These are phyloP conservation scores for Fusarium nurragi DNA, from an alignment of 2,329 filamentous ascomycete genomes.

Conservation along the genomic window DNA sequence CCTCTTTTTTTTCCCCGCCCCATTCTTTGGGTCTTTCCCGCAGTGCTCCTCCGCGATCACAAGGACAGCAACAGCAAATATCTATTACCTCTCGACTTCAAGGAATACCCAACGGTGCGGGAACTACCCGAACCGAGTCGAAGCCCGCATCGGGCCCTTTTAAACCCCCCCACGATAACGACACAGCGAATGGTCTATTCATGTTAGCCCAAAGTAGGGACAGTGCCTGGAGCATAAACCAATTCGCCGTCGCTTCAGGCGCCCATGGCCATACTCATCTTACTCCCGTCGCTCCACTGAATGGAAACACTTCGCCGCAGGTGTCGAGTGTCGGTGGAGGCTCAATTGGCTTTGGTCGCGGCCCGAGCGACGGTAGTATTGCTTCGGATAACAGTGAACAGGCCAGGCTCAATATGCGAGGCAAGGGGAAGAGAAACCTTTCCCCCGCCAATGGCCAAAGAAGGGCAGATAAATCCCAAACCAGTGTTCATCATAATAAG, in stretches of 20 bases:
- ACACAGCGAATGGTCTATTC: too few relatives aligned
- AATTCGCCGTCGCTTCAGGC: not conserved
- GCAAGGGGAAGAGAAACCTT: too few relatives aligned
- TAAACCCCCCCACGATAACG: conserved; percentile 86
- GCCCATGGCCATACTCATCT: not conserved
- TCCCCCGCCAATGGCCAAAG: not conserved
- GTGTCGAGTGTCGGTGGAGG: not conserved
- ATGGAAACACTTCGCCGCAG: not conserved
- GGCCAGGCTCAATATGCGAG: not conserved
- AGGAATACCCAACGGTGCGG: conserved; percentile 55
- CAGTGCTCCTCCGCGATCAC: too few relatives aligned
- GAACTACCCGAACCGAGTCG: conserved; percentile 56
- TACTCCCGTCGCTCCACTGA: not conserved
- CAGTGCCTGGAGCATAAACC: not conserved
- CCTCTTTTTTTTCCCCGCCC: too few relatives aligned
- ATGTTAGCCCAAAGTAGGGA: not conserved
- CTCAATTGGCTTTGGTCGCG: not conserved
- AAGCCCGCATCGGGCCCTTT: conserved; percentile 72
- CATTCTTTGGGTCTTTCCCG: too few relatives aligned
- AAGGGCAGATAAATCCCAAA: not conserved
- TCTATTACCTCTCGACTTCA: too few relatives aligned
- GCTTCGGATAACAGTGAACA: not conserved
- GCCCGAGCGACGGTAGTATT: not conserved
- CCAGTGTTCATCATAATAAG: not conserved
- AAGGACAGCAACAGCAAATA: too few relatives aligned